Evolutionary conservation across 306 rosid species (phyloP), one percentile per base, ranked within the genome.

Genomic region (Trifolium dubium): DNA sequence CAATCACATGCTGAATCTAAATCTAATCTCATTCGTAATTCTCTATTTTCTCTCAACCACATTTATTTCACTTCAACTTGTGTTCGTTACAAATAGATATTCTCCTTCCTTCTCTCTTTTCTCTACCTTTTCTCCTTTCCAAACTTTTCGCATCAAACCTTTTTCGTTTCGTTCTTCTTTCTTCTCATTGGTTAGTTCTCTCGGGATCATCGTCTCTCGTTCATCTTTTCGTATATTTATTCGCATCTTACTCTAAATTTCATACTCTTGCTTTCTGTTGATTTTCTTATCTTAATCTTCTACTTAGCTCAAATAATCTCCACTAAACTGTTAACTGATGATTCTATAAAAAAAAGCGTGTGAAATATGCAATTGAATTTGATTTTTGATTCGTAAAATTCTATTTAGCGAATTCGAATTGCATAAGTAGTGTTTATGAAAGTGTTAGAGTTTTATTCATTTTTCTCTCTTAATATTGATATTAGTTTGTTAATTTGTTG

Each of bases 401-500:
- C 12, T 60, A 39, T 34, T 13, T 23, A 10, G 19, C 7, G 8
- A 7, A 71, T 60, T 81, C 19, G 67, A 74, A 54, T 13, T 15
- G 18, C 8, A 43, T 15, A 59, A 55, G 13, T 56, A 54, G 9
- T n/a, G 30, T n/a, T 71, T 8, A 39, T 3, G 13, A 23, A 14
- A 7, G 23, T 29, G 40, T 15, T 41, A 67, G 14, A 2, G 28
- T 43, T 66, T 64, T 46, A 44, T n/a, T 2, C 4, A 51, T 75
- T 31, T 35, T 2, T 32, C 2, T 7, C 3, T 34, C 15, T 10
- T 67, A 58, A 14, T 1, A 4, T 60, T 71, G 18, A 3, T 62
- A 60, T 30, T 47, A 44, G 47, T 58, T 43, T 77, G 55, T 30
- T 76, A 44, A 37, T 76, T 73, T 19, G 23, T 75, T 44, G 14